These are phyloP conservation scores for Coemansia sp. DNA, from an alignment of 192 early-diverging fungal genomes.

Conservation along the genomic window DNA sequence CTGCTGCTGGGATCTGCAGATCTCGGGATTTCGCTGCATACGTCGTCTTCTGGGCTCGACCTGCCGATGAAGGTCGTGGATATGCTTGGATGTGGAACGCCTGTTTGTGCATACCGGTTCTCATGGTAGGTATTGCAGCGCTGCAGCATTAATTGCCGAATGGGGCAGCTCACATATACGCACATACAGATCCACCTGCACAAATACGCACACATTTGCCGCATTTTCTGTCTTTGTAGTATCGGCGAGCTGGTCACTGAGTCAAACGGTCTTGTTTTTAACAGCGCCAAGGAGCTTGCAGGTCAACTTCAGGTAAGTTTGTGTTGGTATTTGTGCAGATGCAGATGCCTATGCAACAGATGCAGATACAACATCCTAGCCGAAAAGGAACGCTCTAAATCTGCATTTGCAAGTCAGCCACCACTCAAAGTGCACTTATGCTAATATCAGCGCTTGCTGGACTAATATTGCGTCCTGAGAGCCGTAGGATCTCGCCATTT, in stretches of 20 bases:
- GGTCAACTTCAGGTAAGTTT: conserved; percentile 61
- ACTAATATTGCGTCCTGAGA: neutral
- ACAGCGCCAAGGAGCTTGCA: conserved; percentile 58
- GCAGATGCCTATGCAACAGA: conserved; percentile 14
- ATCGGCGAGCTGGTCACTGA: conserved; percentile 67
- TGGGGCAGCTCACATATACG: neutral
- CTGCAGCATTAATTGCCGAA: conserved; percentile 2
- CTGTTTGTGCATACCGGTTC: conserved; percentile 77
- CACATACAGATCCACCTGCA: neutral
- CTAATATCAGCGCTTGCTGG: neutral
- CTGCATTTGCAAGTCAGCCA: conserved; percentile 7
- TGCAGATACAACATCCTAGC: conserved; percentile 9
- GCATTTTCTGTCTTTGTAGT: conserved; percentile 28
- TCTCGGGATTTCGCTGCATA: conserved; percentile 90
- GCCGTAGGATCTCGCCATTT: conserved; percentile 29
- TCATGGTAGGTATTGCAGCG: conserved; percentile 45
- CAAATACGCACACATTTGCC: conserved; percentile 1
- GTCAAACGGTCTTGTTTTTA: conserved; percentile 71
- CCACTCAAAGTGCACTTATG: neutral
- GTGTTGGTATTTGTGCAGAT: neutral
- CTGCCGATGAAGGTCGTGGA: conserved; percentile 99
- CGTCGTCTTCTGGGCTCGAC: conserved; percentile 91
- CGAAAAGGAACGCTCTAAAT: neutral
- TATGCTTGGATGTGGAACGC: conserved; percentile 95
- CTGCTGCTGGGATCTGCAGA: conserved; percentile 86